Evolutionary conservation across 495 filamentous ascomycete genomes (phyloP).

Genomic region (Bacidia rubella): DNA sequence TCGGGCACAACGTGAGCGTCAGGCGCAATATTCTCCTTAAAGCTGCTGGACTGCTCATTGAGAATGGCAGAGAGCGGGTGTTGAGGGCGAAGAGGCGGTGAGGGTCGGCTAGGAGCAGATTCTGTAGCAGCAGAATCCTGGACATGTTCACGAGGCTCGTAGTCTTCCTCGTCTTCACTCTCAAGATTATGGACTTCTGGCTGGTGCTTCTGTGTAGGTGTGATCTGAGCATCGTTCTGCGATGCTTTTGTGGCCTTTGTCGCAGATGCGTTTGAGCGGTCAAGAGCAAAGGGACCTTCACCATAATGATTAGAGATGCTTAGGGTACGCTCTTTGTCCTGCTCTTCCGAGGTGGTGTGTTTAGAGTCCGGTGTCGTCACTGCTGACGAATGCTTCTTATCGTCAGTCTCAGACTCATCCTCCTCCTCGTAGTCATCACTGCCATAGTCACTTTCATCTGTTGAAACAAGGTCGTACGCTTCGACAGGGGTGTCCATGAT

Average conservation of each 20-base stretch:
- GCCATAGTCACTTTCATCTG: constrained; percentile 8
- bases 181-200: not conserved
- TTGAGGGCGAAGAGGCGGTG: not conserved
- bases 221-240: not conserved
- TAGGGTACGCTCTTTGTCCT: no score
- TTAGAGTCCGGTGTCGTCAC: constrained; percentile 10
- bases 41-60: not conserved
- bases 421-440: constrained; percentile 15
- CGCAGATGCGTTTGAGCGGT: no score
- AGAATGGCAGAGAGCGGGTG: not conserved
- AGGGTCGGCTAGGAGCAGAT: not conserved
- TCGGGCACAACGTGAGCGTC: not conserved
- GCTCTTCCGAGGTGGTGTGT: not conserved
- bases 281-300: no score
- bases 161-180: not conserved
- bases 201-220: not conserved
- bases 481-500: constrained; percentile 9
- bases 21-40: not conserved
- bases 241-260: not conserved
- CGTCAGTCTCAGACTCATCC: constrained; percentile 6
- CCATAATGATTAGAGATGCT: no score
- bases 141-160: not conserved
- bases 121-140: not conserved
- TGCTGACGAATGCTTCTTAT: constrained; percentile 5
- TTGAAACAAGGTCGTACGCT: constrained; percentile 15